Evolutionary conservation across 2,329 filamentous ascomycete species (phyloP).

Genomic region (Fusarium virguliforme): DNA sequence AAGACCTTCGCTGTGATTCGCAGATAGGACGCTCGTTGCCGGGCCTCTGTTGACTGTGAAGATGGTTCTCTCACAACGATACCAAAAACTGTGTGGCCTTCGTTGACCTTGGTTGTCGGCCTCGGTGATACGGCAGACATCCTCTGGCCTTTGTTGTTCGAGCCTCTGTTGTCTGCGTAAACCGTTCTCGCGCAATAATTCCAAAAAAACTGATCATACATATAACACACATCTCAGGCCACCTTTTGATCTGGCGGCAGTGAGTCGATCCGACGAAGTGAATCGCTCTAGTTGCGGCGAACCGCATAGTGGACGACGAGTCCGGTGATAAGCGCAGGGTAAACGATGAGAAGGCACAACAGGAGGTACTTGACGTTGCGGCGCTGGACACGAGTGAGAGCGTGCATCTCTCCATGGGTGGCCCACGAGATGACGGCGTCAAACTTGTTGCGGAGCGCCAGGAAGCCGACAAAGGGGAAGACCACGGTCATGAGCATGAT

Average conservation of each 20-base stretch:
- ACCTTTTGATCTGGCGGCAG: too few relatives aligned
- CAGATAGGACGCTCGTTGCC: too few relatives aligned
- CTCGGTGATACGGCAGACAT: too few relatives aligned
- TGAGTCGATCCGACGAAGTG: too few relatives aligned
- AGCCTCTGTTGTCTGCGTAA: neutral
- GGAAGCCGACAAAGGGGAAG: constrained; percentile 65
- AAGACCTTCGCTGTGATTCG: too few relatives aligned
- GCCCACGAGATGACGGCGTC: constrained; percentile 65
- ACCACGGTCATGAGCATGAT: constrained; percentile 59
- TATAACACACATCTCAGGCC: neutral
- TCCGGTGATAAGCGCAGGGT: constrained; percentile 53
- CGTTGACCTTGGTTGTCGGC: too few relatives aligned
- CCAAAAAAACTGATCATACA: constrained; percentile 27
- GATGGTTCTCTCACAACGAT: too few relatives aligned
- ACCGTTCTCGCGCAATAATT: neutral
- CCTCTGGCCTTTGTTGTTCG: neutral
- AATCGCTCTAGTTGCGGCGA: constrained; percentile 8
- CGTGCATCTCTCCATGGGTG: constrained; percentile 63
- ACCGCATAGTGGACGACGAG: constrained; percentile 54
- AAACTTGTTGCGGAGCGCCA: constrained; percentile 63
- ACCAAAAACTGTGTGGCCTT: too few relatives aligned
- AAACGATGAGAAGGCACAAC: constrained; percentile 55
- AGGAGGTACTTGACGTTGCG: constrained; percentile 58
- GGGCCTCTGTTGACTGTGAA: too few relatives aligned
- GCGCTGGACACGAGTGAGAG: constrained; percentile 56